A percentile compares a stretch with the other conserved stretches of the same genome.
Conservation (phyloP, 768 basidiomycete genomes). For the Paxillus involutus region DNA sequence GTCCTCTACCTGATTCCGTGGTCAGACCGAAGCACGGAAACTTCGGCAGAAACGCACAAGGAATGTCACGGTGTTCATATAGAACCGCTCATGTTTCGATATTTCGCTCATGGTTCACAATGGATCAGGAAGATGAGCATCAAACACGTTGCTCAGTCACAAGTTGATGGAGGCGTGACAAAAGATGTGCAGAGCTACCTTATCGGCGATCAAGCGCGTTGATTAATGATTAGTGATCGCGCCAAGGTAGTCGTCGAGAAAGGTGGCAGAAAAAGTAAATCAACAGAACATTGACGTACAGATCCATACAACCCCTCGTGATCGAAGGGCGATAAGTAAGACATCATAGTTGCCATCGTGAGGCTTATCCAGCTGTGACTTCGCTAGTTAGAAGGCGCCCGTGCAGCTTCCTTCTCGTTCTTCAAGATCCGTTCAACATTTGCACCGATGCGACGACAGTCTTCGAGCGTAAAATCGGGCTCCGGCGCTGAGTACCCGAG, state of each 20-base stretch:
- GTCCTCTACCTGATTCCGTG: conserved; percentile 11
- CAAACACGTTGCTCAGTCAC: too few species aligned
- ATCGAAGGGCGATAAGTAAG: neutral
- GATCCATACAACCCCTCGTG: too few species aligned
- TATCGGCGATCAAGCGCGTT: too few species aligned
- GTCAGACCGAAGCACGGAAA: neutral
- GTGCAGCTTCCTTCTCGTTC: conserved; percentile 67
- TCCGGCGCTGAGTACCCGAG: conserved; percentile 65
- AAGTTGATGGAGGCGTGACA: too few species aligned
- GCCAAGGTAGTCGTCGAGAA: too few species aligned
- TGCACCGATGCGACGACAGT: conserved; percentile 58
- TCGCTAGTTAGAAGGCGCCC: conserved; percentile 41
- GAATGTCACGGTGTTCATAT: conserved; percentile 4
- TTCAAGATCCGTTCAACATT: conserved; percentile 59
- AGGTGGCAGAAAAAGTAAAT: too few species aligned
- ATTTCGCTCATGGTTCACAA: neutral
- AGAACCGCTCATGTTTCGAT: neutral
- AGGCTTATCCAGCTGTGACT: neutral
- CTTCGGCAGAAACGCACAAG: neutral
- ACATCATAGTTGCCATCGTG: neutral
- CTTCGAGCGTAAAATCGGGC: conserved; percentile 55
- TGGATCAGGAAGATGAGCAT: too few species aligned
- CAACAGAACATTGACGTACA: too few species aligned
- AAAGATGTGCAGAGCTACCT: too few species aligned
- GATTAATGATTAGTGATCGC: too few species aligned